phyloP scores from a whole-genome alignment of 2,329 filamentous ascomycete genomes.

The Aureobasidium sp. region DNA sequence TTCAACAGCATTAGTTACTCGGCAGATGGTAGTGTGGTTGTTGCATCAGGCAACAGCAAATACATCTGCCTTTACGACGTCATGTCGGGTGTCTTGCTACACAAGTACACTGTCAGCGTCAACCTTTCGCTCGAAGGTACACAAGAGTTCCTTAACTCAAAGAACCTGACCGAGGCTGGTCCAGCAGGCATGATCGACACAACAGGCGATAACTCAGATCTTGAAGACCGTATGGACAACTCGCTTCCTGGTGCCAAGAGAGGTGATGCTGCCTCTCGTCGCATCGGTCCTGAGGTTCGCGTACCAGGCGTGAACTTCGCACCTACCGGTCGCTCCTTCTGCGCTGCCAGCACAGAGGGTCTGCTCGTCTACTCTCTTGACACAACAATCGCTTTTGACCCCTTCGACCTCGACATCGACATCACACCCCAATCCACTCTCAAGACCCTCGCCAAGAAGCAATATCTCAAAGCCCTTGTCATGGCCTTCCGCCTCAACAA shows the following conservation, averaged over 20 bases:
- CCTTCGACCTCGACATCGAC: conserved; percentile 89
- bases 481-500: conserved; percentile 98
- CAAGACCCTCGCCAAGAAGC: conserved; percentile 65
- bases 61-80: conserved; percentile 98
- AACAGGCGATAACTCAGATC: conserved; percentile 79
- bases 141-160: conserved; percentile 94
- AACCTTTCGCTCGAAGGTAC: conserved; percentile 95
- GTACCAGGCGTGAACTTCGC: conserved; percentile 82
- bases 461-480: conserved; percentile 85
- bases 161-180: conserved; percentile 82
- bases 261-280: conserved; percentile 75
- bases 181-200: conserved; percentile 79
- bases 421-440: conserved; percentile 71
- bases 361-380: conserved; percentile 91
- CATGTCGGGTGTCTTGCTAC: conserved; percentile 79
- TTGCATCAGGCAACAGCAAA: conserved; percentile 94
- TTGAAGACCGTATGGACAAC: conserved; percentile 73
- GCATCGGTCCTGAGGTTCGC: conserved; percentile 70
- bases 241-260: conserved; percentile 79
- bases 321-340: conserved; percentile 83
- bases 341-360: conserved; percentile 90
- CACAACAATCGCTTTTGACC: conserved; percentile 77
- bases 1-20: conserved; percentile 88
- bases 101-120: conserved; percentile 91
- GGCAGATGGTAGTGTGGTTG: conserved; percentile 80